Conservation (phyloP, 2,329 filamentous ascomycete species). For the Phialemoniopsis sp. region DNA sequence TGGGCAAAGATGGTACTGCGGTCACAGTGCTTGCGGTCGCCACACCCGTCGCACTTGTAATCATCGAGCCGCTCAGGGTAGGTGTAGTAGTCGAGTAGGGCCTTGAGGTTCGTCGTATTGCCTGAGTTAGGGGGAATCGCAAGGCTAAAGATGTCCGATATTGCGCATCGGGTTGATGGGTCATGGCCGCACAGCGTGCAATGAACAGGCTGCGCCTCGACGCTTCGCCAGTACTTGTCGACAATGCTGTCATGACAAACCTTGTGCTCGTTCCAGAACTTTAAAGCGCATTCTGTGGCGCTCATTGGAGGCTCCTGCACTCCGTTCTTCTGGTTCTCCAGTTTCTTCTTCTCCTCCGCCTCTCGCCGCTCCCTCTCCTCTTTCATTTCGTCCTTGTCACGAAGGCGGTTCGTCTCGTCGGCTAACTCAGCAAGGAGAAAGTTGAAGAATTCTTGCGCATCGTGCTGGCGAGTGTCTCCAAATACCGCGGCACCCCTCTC, state of each 20-base stretch:
- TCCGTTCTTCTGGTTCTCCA: slow-evolving; percentile 3
- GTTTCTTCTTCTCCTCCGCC: slow-evolving; percentile 18
- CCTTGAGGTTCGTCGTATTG: slow-evolving; percentile 37
- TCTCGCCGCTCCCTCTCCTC: too few relatives aligned
- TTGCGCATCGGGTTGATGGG: slow-evolving; percentile 31
- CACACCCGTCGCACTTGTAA: slow-evolving; percentile 74
- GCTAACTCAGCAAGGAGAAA: slow-evolving; percentile 79
- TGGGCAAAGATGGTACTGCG: slow-evolving; percentile 73
- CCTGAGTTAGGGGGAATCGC: slow-evolving; percentile 25
- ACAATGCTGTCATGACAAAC: slow-evolving; percentile 71
- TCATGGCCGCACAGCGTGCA: slow-evolving; percentile 57
- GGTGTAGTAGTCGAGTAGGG: slow-evolving; percentile 68
- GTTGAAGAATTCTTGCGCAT: slow-evolving; percentile 84
- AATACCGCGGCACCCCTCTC: slow-evolving; percentile 49
- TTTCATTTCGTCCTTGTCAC: slow-evolving; percentile 28
- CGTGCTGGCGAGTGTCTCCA: slow-evolving; percentile 76
- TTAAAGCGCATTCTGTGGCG: slow-evolving; percentile 53
- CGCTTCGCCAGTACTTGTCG: slow-evolving; percentile 73
- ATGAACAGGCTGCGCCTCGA: slow-evolving; percentile 68
- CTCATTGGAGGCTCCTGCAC: slow-evolving; percentile 4
- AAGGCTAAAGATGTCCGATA: slow-evolving; percentile 53
- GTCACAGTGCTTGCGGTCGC: slow-evolving; percentile 60
- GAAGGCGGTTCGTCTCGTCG: slow-evolving; percentile 71
- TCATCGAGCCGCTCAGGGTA: slow-evolving; percentile 63
- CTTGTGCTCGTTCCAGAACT: slow-evolving; percentile 71